Evolutionary conservation across 495 filamentous ascomycete genomes (phyloP).

Genomic region (Astrocystis sublimbata): DNA sequence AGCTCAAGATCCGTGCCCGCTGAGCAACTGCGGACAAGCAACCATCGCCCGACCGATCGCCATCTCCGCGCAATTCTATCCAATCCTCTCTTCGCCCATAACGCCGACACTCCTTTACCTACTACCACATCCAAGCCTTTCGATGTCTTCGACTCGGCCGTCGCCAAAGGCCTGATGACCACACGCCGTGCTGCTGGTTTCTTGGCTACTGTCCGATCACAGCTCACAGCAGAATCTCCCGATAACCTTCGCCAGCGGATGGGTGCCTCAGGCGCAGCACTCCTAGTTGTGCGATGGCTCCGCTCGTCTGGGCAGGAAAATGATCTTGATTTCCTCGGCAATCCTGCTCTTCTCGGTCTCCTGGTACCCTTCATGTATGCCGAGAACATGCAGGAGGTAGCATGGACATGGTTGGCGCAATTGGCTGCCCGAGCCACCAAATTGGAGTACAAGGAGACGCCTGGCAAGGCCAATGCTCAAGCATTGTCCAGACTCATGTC

Average conservation of each 20-base stretch:
- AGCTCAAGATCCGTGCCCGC: conserved; percentile 24
- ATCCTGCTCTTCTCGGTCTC: conserved; percentile 31
- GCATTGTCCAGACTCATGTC: conserved; percentile 23
- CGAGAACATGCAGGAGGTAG: conserved; percentile 46
- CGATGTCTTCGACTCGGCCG: conserved; percentile 41
- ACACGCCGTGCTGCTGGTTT: conserved; percentile 41
- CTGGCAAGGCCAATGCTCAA: neutral
- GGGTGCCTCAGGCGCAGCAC: conserved; percentile 41
- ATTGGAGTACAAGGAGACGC: conserved; percentile 9
- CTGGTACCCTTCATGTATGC: conserved; percentile 53
- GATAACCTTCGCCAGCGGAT: conserved; percentile 34
- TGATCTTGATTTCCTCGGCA: conserved; percentile 35
- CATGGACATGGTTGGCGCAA: conserved; percentile 45
- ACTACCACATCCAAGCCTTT: conserved; percentile 24
- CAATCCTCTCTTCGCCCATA: conserved; percentile 61
- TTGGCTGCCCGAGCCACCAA: conserved; percentile 19
- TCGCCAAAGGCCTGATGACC: conserved; percentile 48
- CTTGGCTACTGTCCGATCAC: conserved; percentile 36
- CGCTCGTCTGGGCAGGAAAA: conserved; percentile 49
- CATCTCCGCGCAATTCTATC: conserved; percentile 68
- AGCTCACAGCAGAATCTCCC: conserved; percentile 28
- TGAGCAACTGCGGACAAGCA: conserved; percentile 15
- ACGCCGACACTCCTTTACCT: neutral
- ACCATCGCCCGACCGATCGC: conserved; percentile 42
- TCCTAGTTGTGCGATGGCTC: conserved; percentile 52